phyloP scores from a whole-genome alignment of 176 grass and related monocot species.

The Echinochloa phyllopogon region DNA sequence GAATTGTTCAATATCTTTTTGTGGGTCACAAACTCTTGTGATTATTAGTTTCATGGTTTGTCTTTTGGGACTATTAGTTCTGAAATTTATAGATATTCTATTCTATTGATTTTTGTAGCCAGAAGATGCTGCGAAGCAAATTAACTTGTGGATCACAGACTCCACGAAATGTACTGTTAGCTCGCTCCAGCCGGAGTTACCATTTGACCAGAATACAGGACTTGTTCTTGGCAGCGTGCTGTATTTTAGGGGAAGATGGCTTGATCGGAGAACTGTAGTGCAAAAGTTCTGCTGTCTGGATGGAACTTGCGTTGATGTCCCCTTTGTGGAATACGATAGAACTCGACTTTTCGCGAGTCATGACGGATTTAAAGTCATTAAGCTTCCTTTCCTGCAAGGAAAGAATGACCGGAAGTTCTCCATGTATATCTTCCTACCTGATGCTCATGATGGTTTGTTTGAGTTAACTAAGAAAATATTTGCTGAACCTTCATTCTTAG shows the following conservation, averaged over 20 bases:
- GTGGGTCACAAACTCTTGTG: background rate
- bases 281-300: conserved; percentile 55
- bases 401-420: conserved; percentile 54
- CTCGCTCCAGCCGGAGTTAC: conserved; percentile 26
- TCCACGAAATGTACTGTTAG: conserved; percentile 43
- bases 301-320: conserved; percentile 42
- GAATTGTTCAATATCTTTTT: background rate
- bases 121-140: conserved; percentile 37
- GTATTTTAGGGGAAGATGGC: conserved; percentile 55
- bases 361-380: conserved; percentile 60
- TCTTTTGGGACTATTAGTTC: background rate
- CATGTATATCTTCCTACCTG: conserved; percentile 63
- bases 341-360: conserved; percentile 47
- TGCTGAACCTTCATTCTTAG: conserved; percentile 45
- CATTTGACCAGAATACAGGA: conserved; percentile 48
- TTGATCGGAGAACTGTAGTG: conserved; percentile 28
- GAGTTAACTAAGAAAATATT: conserved; percentile 55
- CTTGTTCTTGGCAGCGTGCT: conserved; percentile 58
- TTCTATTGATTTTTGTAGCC: conserved; percentile 39
- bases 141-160: conserved; percentile 45
- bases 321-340: conserved; percentile 59
- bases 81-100: background rate
- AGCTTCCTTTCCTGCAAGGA: conserved; percentile 57
- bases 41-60: conserved; percentile 10
- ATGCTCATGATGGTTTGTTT: conserved; percentile 55